phyloP scores from a whole-genome alignment of 1,284 basidiomycete species.

The Cutaneotrichosporon spelunceum region DNA sequence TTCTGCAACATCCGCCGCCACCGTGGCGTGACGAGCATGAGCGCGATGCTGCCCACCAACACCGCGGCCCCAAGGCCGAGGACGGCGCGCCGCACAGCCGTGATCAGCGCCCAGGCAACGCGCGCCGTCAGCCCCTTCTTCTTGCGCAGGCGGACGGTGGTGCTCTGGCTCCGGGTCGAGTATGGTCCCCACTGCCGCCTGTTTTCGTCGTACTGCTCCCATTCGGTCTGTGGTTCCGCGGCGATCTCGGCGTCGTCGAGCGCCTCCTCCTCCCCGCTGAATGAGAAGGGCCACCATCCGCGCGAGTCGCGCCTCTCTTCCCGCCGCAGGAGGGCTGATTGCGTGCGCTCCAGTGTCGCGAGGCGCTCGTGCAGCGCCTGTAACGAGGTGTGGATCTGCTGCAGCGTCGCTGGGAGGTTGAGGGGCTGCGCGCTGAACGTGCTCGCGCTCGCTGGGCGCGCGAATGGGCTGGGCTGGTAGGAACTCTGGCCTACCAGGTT shows the following conservation, averaged over 20 bases:
- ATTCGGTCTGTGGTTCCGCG: conserved; percentile 12
- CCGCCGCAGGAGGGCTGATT: conserved; percentile 38
- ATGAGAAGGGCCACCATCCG: conserved; percentile 37
- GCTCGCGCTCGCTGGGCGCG: conserved; percentile 43
- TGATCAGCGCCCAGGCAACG: conserved; percentile 36
- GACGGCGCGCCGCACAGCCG: conserved; percentile 34
- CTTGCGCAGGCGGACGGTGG: conserved; percentile 23
- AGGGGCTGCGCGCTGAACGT: conserved; percentile 41
- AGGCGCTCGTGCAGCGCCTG: conserved; percentile 86
- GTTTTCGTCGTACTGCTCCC: conserved; percentile 22
- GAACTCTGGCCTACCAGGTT: background rate
- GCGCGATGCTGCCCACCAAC: conserved; percentile 29
- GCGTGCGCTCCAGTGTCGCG: conserved; percentile 63
- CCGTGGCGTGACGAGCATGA: conserved; percentile 36
- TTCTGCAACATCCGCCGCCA: conserved; percentile 23
- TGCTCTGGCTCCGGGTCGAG: conserved; percentile 11
- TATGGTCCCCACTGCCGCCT: background rate
- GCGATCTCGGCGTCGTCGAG: conserved; percentile 40
- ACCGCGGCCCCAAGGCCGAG: conserved; percentile 38
- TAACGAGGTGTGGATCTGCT: conserved; percentile 69
- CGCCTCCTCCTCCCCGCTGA: conserved; percentile 39
- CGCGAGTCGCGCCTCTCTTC: conserved; percentile 34
- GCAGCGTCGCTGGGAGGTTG: conserved; percentile 41
- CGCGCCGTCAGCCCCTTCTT: conserved; percentile 32
- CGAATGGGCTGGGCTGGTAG: conserved; percentile 13